Evolutionary conservation across 495 filamentous ascomycete species (phyloP), one percentile per base, ranked within the genome.

Genomic region (Penicillium bialowiezense): DNA sequence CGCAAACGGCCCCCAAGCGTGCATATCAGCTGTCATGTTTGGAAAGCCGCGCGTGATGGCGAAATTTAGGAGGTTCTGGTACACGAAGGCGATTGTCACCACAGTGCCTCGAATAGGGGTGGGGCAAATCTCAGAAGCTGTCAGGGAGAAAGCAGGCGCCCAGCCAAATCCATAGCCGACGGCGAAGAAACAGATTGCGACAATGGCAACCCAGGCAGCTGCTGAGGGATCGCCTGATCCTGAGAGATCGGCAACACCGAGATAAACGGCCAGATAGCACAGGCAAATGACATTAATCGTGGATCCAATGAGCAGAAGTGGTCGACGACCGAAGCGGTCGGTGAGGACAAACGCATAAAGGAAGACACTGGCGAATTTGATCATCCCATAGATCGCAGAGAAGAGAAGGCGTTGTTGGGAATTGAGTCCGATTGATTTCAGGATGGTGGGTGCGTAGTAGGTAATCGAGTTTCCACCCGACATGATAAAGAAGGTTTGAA

Each of bases 401-500:
- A 63, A 63, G 21, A 63, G 52, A 40, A 63, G 55, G 38, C 48
- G 42, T 39, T 55, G 34, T 1, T 71, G 83, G 43, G 58, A 52
- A 59, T 51, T 65, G 36, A 87, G 72, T 3, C 87, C 87, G 12
- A 91, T 75, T 20, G 77, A 68, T 39, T 70, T 57, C 70, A 91
- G 87, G 55, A 90, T 89, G 19, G 72, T 76, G 0, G 85, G 85
- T 1, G 85, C 84, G 60, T 89, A 87, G 65, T 80, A 81, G 2
- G 86, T 71, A 7, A 88, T 75, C 1, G 84, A 84, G 63, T 90
- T 88, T 63, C 88, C 85, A 26, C 85, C 85, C 1, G 76, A 74
- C 68, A 74, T 82, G 32, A 78, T 86, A 59, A 78, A 75, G 70
- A 90, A 89, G 5, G 89, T 75, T 35, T 81, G 83, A 44, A 76